Base-by-base conservation (phyloP, 768 basidiomycete genomes). In the Suillus discolor region DNA sequence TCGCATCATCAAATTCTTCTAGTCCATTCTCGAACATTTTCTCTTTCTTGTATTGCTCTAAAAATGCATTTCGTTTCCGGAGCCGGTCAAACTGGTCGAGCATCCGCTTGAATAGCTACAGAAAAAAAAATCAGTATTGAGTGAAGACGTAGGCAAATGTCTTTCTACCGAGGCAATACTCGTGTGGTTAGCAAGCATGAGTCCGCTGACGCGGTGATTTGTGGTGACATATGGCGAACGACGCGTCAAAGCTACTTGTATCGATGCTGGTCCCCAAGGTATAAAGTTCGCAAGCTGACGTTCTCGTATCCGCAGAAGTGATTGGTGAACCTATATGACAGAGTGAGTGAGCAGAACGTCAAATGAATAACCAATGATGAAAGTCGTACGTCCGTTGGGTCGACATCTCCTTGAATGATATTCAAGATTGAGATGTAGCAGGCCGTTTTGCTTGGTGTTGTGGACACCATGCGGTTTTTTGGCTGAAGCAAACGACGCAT, bases 121-220 rank as follows among this genome's bases (percentile, higher is more conserved):
- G 39, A 36, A 28, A 42, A 11, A 45, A 15, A 60, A 61, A 41
- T 67, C 5, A 61, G 60, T 36, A 20, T 42, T 28, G 3, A 59
- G 16, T 42, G 16, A 20, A 31, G 23, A 42, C 6, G 20, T 3
- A 31, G 38, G 23, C 36, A 57, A 61, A 59, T 63, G 62, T 1
- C 8, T 11, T 84, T 91, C 47, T 70, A 96, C 93, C 41, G 95
- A 96, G 34, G 94, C 94, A 66, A 99, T 95, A 71, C 95, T 96
- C n/a, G 97, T 99, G 76, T 99, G 97, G 72, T 99, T 99, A 12
- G 96, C 97, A 60, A 99, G 86, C 97, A 99, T 99, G 61, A 99
- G 83, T 0, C 97, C 97, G 75, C 96, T 98, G 64, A 99, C 96
- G 15, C 96, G 91, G 77, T 99, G 96, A 71, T 90, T 92, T 45